A percentile compares a stretch with the other conserved stretches of the same genome.
Evolutionary conservation across 1,284 basidiomycete genomes (phyloP).

Genomic region (Cryptococcus sp.): DNA sequence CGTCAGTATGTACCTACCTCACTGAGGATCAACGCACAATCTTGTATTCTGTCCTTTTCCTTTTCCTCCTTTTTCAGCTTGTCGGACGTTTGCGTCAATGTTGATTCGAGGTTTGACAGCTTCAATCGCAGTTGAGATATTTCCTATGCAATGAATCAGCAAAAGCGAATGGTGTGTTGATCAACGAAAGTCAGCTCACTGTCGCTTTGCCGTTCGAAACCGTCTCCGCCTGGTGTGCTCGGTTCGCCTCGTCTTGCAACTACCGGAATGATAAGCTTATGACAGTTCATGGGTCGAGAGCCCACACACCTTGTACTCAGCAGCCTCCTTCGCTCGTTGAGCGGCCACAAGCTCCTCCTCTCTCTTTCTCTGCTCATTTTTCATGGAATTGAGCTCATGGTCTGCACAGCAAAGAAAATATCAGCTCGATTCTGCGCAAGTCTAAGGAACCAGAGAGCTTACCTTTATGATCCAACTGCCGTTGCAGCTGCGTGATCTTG

Average conservation of each 20-base stretch:
- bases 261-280: constrained; percentile 5
- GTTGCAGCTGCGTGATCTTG: constrained; percentile 43
- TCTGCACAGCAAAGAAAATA: constrained; percentile 23
- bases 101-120: constrained; percentile 45
- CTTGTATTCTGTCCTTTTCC: constrained; percentile 40
- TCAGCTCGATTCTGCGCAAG: background rate
- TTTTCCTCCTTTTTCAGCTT: constrained; percentile 37
- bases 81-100: constrained; percentile 26
- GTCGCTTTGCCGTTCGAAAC: constrained; percentile 16
- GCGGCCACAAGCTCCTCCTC: constrained; percentile 31
- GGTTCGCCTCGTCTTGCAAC: constrained; percentile 36
- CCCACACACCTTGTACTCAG: constrained; percentile 39
- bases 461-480: constrained; percentile 47
- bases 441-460: constrained; percentile 8
- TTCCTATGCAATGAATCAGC: constrained; percentile 24
- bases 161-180: background rate
- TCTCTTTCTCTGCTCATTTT: constrained; percentile 46
- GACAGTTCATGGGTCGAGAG: background rate
- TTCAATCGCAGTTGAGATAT: constrained; percentile 36
- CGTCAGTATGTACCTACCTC: background rate
- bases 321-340: constrained; percentile 34
- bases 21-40: constrained; percentile 27
- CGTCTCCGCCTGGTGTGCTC: constrained; percentile 37
- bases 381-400: constrained; percentile 39
- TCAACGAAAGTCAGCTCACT: constrained; percentile 19